A percentile compares a stretch with the other conserved stretches of the same genome.
Evolutionary conservation across 805 yeast genomes (phyloP).

Genomic region (Yamadazyma kitorensis): DNA sequence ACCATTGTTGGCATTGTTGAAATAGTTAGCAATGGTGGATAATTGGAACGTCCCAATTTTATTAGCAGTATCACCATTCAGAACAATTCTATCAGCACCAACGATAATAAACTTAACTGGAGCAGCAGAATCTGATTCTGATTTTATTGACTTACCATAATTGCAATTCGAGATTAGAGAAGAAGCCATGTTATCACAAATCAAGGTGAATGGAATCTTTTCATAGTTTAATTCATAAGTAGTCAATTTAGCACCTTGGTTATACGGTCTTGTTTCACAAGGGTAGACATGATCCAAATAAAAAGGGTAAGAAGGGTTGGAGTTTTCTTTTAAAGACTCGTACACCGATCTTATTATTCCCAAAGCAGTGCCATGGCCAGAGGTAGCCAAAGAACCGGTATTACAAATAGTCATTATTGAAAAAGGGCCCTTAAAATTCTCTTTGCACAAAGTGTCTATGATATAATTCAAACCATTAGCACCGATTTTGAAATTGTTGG

Average conservation of each 20-base stretch:
- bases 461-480: constrained; percentile 76
- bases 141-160: constrained; percentile 15
- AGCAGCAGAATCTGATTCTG: constrained; percentile 29
- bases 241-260: constrained; percentile 92
- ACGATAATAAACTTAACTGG: constrained; percentile 88
- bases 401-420: constrained; percentile 90
- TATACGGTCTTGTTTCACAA: constrained; percentile 93
- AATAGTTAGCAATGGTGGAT: constrained; percentile 64
- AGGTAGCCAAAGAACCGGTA: constrained; percentile 95
- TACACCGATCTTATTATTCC: constrained; percentile 80
- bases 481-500: constrained; percentile 78
- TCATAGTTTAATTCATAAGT: constrained; percentile 89
- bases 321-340: constrained; percentile 36
- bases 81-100: constrained; percentile 93
- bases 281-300: constrained; percentile 74
- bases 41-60: constrained; percentile 94
- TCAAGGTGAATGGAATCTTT: constrained; percentile 78
- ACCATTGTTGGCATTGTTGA: constrained; percentile 13
- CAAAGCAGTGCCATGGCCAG: constrained; percentile 96
- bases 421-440: constrained; percentile 60
- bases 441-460: constrained; percentile 37
- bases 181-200: constrained; percentile 91
- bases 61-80: constrained; percentile 94
- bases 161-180: constrained; percentile 55
- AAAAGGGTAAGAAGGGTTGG: constrained; percentile 34